Evolutionary conservation across 805 yeast genomes (phyloP).

Genomic region (Candida maris): DNA sequence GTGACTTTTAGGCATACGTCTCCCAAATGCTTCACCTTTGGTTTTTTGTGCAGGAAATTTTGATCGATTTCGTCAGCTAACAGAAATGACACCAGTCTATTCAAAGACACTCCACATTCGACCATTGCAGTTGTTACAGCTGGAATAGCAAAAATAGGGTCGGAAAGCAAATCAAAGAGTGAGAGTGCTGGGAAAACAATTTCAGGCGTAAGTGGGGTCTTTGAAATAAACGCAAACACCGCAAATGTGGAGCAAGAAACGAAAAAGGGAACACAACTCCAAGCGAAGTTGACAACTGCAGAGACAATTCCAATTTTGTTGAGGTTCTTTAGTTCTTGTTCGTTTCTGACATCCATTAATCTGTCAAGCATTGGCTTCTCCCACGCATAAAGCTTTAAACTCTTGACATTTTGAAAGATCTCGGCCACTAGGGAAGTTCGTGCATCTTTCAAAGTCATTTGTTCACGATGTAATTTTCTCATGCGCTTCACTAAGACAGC

Average conservation of each 20-base stretch:
- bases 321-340: slow-evolving; percentile 51
- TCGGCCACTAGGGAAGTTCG: slow-evolving; percentile 61
- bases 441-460: slow-evolving; percentile 60
- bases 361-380: slow-evolving; percentile 59
- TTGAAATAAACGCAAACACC: slow-evolving; percentile 43
- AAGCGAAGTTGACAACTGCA: slow-evolving; percentile 49
- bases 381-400: slow-evolving; percentile 68
- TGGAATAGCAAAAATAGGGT: slow-evolving; percentile 60
- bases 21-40: slow-evolving; percentile 23
- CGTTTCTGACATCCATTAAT: slow-evolving; percentile 51
- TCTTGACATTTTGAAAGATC: slow-evolving; percentile 54
- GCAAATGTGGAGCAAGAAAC: slow-evolving; percentile 62
- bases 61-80: slow-evolving; percentile 39
- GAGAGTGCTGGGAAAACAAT: slow-evolving; percentile 67
- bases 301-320: slow-evolving; percentile 45
- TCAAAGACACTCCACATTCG: slow-evolving; percentile 57
- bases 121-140: slow-evolving; percentile 50
- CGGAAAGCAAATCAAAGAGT: slow-evolving; percentile 53
- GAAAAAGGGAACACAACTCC: slow-evolving; percentile 63
- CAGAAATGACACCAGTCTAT: slow-evolving; percentile 50
- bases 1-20: slow-evolving; percentile 39
- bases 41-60: slow-evolving; percentile 26
- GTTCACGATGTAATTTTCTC: slow-evolving; percentile 45
- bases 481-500: slow-evolving; percentile 42
- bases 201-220: slow-evolving; percentile 57